Evolutionary conservation across 306 rosid genomes (phyloP), one percentile per base, ranked within the genome.

Genomic region (Neltuma alba): DNA sequence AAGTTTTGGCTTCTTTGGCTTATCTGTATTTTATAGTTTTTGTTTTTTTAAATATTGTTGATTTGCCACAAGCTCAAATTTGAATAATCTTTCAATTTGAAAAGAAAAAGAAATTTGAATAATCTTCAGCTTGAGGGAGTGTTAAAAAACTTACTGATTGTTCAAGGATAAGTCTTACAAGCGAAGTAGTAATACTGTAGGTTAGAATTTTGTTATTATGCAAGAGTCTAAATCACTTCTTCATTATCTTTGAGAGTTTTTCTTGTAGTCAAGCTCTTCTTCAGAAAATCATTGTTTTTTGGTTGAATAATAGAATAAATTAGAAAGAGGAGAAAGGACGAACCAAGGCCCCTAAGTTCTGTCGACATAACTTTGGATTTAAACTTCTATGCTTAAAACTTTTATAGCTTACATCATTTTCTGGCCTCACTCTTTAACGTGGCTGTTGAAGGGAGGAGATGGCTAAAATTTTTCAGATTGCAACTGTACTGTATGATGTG

Each of bases 391-490:
- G 42, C 81, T 37, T 8, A 25, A 41, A 45, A 34, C 14, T 42
- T 77, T 71, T 70, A 30, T 33, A 55, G 63, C 30, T 72, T 30
- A 33, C 52, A 15, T 78, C 60, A 61, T 28, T 54, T 50, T 5
- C 25, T 14, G 57, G 34, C 55, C 34, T 72, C 12, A 70, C 50
- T 74, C 25, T 28, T 31, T 44, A 44, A 23, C 76, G 50, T 54
- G 65, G 57, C 50, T 45, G 30, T 33, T 85, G 79, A 80, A 91
- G 95, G 84, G 95, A 91, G 83, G 95, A 91, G 84, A 91, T 91
- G 90, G 89, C 92, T 30, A 91, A 81, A 86, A 65, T 52, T 58
- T 74, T 70, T 83, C 92, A 91, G 87, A 89, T 82, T 80, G 92
- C 92, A n/a, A 65, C 86, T 2, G 95, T 89, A 21, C 79, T 91